phyloP scores from a whole-genome alignment of 768 basidiomycete species.

The Leccinum imitatum region DNA sequence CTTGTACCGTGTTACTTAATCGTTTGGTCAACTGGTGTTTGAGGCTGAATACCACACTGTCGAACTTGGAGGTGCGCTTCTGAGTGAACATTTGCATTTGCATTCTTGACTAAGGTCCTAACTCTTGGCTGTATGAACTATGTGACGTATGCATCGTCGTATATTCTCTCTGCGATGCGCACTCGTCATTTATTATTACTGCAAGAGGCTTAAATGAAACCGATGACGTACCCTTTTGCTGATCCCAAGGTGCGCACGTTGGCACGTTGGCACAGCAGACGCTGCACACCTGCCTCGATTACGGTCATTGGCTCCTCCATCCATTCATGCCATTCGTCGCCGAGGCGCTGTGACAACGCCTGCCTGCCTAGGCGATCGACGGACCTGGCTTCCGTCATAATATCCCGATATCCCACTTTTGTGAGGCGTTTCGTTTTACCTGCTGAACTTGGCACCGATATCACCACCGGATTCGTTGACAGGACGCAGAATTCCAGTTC shows the following conservation, averaged over 20 bases:
- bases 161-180: not conserved
- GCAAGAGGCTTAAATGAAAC: constrained; percentile 98
- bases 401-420: constrained; percentile 61
- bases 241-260: constrained; percentile 65
- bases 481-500: constrained; percentile 36
- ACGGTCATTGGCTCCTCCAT: constrained; percentile 78
- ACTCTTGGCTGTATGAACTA: constrained; percentile 98
- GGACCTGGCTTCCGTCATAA: constrained; percentile 85
- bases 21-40: constrained; percentile 99
- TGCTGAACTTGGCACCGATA: not conserved
- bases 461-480: not conserved
- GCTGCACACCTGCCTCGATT: constrained; percentile 89
- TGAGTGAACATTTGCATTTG: not conserved
- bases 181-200: constrained; percentile 1
- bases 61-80: constrained; percentile 69
- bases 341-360: constrained; percentile 70
- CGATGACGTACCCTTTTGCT: constrained; percentile 83
- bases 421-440: constrained; percentile 46
- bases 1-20: constrained; percentile 92
- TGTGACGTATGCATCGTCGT: constrained; percentile 98
- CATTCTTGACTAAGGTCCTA: constrained; percentile 27
- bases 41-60: too few species aligned
- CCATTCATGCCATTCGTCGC: constrained; percentile 77
- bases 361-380: constrained; percentile 80
- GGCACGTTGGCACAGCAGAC: constrained; percentile 91